Percentiles rank a stretch among this genome's conserved stretches.
Evolutionary conservation across 2,329 filamentous ascomycete genomes (phyloP).

Genomic region (Fusarium nanum): DNA sequence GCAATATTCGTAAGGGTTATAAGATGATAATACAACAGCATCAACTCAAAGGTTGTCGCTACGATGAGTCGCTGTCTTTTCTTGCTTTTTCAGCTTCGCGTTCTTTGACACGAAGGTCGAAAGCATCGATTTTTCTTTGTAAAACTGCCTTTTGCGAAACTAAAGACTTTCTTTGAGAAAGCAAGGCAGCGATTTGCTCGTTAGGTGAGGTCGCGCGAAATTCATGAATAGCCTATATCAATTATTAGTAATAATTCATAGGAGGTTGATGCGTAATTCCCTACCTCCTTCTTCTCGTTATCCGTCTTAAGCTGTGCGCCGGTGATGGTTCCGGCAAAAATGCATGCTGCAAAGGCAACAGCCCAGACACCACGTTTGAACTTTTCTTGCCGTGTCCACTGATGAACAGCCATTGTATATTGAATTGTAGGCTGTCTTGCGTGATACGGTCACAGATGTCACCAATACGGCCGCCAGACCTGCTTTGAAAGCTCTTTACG

Average conservation of each 20-base stretch:
- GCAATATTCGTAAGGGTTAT: constrained; percentile 20
- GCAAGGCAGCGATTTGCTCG: constrained; percentile 60
- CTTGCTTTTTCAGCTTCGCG: constrained; percentile 49
- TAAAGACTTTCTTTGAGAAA: constrained; percentile 56
- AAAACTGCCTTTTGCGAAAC: constrained; percentile 54
- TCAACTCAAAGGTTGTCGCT: background rate
- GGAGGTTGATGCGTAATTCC: background rate
- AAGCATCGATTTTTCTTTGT: constrained; percentile 56
- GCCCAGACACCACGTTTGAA: constrained; percentile 54
- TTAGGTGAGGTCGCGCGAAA: constrained; percentile 55
- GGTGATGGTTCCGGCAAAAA: constrained; percentile 60
- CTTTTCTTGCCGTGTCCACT: constrained; percentile 51
- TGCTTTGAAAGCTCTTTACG: constrained; percentile 40
- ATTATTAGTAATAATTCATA: background rate
- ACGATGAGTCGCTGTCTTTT: constrained; percentile 22
- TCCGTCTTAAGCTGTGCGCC: constrained; percentile 63
- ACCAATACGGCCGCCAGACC: constrained; percentile 48
- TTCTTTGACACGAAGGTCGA: constrained; percentile 55
- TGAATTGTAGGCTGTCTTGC: background rate
- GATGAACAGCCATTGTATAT: constrained; percentile 29
- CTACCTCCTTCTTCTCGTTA: constrained; percentile 59
- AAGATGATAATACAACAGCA: constrained; percentile 24
- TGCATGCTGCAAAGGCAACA: constrained; percentile 59
- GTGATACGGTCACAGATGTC: background rate
- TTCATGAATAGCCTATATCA: constrained; percentile 49